Evolutionary conservation across 2,329 filamentous ascomycete genomes (phyloP).

Genomic region (Tolypocladium amazonense): DNA sequence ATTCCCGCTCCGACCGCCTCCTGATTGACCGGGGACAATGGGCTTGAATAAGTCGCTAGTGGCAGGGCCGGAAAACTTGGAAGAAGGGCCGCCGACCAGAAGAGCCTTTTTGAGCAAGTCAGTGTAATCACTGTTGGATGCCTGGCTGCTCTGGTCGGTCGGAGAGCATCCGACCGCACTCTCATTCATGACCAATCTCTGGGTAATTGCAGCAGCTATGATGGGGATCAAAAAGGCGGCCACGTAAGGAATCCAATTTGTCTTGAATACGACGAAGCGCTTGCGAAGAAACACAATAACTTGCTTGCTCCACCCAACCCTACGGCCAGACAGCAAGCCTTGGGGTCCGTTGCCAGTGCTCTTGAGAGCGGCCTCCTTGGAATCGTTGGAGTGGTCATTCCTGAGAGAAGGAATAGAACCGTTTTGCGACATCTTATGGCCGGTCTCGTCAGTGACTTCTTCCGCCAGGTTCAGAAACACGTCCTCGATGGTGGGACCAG

Average conservation of each 20-base stretch:
- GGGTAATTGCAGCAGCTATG: constrained; percentile 67
- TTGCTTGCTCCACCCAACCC: constrained; percentile 57
- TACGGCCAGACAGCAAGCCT: constrained; percentile 6
- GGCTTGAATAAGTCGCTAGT: constrained; percentile 27
- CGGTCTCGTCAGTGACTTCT: constrained; percentile 45
- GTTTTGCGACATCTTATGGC: constrained; percentile 8
- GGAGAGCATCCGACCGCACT: constrained; percentile 41
- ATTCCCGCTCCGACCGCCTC: constrained; percentile 1
- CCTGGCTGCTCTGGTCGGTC: constrained; percentile 29
- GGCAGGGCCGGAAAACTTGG: constrained; percentile 22
- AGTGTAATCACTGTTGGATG: constrained; percentile 11
- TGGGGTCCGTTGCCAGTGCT: background rate
- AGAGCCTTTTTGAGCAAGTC: constrained; percentile 8
- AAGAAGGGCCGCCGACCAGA: constrained; percentile 18
- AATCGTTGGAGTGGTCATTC: background rate
- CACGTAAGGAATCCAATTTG: constrained; percentile 68
- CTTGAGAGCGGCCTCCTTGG: background rate
- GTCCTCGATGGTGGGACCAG: constrained; percentile 84
- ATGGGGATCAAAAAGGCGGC: constrained; percentile 70
- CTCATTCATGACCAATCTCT: constrained; percentile 58
- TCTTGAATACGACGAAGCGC: constrained; percentile 62
- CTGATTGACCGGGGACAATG: constrained; percentile 21
- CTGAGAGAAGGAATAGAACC: background rate
- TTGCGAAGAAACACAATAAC: constrained; percentile 67
- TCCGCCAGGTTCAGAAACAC: constrained; percentile 82